Evolutionary conservation across 176 grass and related monocot genomes (phyloP).

Genomic region (Raddia guianensis): DNA sequence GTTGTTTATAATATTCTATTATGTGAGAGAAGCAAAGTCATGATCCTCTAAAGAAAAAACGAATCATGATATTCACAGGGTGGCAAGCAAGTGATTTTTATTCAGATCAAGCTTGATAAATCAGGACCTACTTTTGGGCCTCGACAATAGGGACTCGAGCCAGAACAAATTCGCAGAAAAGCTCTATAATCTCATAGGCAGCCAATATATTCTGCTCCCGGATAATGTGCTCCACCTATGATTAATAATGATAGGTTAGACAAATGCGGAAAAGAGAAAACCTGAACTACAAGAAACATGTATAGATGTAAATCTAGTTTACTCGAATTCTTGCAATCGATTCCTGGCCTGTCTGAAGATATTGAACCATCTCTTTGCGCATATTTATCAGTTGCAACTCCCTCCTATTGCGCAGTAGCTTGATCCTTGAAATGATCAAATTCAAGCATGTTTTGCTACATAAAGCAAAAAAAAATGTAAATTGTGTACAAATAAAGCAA

Average conservation of each 20-base stretch:
- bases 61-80: neutral
- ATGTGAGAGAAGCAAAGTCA: constrained; percentile 12
- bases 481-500: neutral
- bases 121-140: constrained; percentile 71
- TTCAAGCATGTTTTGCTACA: constrained; percentile 98
- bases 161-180: constrained; percentile 99
- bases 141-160: constrained; percentile 85
- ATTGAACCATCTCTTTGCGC: constrained; percentile 93
- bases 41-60: constrained; percentile 13
- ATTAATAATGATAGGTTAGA: constrained; percentile 39
- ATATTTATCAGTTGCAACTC: constrained; percentile 83
- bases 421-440: constrained; percentile 94
- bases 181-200: constrained; percentile 92
- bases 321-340: constrained; percentile 88
- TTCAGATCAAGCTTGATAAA: constrained; percentile 28
- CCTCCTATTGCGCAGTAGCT: constrained; percentile 97
- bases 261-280: constrained; percentile 12
- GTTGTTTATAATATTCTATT: constrained; percentile 24
- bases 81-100: constrained; percentile 15
- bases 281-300: neutral
- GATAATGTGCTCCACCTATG: constrained; percentile 90
- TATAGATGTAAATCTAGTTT: constrained; percentile 39
- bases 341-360: constrained; percentile 90
- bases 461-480: constrained; percentile 14
- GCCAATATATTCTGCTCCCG: constrained; percentile 94